Evolutionary conservation across 495 filamentous ascomycete genomes (phyloP).

Genomic region (Glonium stellatum): DNA sequence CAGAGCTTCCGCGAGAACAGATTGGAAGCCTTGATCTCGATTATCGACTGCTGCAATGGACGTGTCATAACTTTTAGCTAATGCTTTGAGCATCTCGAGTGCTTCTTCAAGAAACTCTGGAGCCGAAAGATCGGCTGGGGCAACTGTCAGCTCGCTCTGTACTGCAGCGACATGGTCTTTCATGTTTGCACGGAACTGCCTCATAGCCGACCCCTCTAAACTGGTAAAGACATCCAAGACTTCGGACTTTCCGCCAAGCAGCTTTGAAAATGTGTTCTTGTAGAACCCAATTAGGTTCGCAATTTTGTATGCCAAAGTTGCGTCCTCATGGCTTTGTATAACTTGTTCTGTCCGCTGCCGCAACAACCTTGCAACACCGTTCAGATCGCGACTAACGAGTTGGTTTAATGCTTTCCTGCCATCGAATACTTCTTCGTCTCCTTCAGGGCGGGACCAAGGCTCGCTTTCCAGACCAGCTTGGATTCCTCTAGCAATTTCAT

Average conservation of each 20-base stretch:
- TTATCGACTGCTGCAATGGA: slow-evolving; percentile 60
- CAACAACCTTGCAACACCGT: slow-evolving; percentile 67
- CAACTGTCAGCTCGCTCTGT: slow-evolving; percentile 59
- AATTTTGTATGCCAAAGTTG: slow-evolving; percentile 80
- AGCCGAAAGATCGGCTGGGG: slow-evolving; percentile 62
- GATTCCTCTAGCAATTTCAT: slow-evolving; percentile 80
- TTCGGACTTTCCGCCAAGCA: slow-evolving; percentile 63
- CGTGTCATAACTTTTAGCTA: slow-evolving; percentile 79
- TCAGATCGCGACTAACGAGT: slow-evolving; percentile 78
- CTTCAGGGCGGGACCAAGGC: slow-evolving; percentile 62
- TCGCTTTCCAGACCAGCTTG: slow-evolving; percentile 80
- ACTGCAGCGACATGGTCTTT: slow-evolving; percentile 68
- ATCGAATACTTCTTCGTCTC: slow-evolving; percentile 63
- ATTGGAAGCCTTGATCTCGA: slow-evolving; percentile 53
- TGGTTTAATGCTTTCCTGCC: slow-evolving; percentile 77
- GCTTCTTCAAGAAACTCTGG: slow-evolving; percentile 81
- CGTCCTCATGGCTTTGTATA: slow-evolving; percentile 85
- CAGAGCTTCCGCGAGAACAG: slow-evolving; percentile 73
- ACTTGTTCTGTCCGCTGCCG: slow-evolving; percentile 83
- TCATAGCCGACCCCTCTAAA: slow-evolving; percentile 70
- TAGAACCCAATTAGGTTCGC: slow-evolving; percentile 88
- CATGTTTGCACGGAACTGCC: slow-evolving; percentile 73
- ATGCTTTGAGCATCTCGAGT: slow-evolving; percentile 61
- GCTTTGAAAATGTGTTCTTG: slow-evolving; percentile 68
- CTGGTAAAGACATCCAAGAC: slow-evolving; percentile 61